Conservation (phyloP, 2,329 filamentous ascomycete genomes). For the Myriosclerotinia duriaeana region DNA sequence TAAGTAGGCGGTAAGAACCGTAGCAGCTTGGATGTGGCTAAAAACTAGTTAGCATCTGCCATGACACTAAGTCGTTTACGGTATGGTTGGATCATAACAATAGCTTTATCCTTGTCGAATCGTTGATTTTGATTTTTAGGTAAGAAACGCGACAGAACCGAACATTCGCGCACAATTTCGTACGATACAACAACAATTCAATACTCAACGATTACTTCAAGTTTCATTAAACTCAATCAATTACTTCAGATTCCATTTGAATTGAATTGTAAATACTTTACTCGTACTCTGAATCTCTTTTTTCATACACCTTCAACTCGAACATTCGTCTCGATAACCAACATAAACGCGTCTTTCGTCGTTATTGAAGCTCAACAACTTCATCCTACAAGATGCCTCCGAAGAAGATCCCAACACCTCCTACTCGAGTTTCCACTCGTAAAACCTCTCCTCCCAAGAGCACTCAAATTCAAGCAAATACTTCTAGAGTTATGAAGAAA, state of each 20-base stretch:
- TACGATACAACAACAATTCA: conserved; percentile 3
- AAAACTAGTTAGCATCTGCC: not conserved
- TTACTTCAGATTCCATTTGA: not conserved
- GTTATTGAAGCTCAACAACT: not conserved
- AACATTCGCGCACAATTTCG: conserved; percentile 14
- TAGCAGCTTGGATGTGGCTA: not conserved
- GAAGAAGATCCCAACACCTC: conserved; percentile 12
- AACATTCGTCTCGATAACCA: conserved; percentile 14
- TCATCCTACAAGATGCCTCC: conserved; percentile 13
- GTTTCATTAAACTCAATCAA: not conserved
- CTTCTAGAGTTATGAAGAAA: conserved; percentile 14
- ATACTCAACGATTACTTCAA: not conserved
- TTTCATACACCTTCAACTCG: not conserved
- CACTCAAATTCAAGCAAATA: not conserved
- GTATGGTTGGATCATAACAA: not conserved
- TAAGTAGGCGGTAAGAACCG: not conserved
- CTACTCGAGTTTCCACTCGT: conserved; percentile 22
- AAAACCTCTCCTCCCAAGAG: conserved; percentile 10
- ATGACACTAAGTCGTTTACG: not conserved
- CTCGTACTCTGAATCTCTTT: not conserved
- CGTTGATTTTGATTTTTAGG: conserved; percentile 13
- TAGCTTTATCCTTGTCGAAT: conserved; percentile 8
- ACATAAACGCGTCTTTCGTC: conserved; percentile 8
- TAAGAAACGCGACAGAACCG: conserved; percentile 14
- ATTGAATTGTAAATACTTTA: not conserved